Base-by-base conservation (phyloP, 306 rosid genomes). In the Sechiopsis laciniata region DNA sequence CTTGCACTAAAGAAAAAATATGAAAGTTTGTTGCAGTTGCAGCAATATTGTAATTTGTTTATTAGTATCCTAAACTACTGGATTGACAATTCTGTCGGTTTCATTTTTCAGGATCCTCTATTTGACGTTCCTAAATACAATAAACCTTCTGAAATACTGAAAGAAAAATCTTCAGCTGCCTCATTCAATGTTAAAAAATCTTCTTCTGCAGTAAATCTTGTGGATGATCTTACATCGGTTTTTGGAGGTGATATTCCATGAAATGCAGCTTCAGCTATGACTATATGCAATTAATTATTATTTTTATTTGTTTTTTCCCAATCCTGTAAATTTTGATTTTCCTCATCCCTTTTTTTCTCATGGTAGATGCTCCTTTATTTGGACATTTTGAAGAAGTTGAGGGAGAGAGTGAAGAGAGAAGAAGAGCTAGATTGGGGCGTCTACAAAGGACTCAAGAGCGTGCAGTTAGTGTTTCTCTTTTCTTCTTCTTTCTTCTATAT, bases 341-440 rank as follows among this genome's bases (percentile, higher is more conserved):
- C 12, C 19, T 48, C 45, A 52, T 10, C 19, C 37, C 16, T 64
- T 57, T 80, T 75, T 52, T 37, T 46, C 45, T 67, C 63, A 83
- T 75, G 75, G 64, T 80, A 94, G 96, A 61, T 77, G 86, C 90
- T 75, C 45, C 85, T 9, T 75, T 75, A 72, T 61, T 83, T 81
- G 85, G 60, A 48, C 80, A 78, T 71, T 91, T 91, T 37, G 48
- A 82, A 77, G 99, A 91, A 80, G 75, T 90, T 81, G 96, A 86
- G 75, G 99, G 95, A 21, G 99, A 94, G 82, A 82, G 85, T 82
- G 92, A 88, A 83, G 99, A 91, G 75, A 89, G 97, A 81, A 81
- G 97, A 77, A 91, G 55, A 76, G 87, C 95, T 6, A 86, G 99
- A 85, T 78, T 83, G 75, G 87, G 81, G 75, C 96, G 95, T 54